Conservation (phyloP, 306 rosid species). For the Hippophae rhamnoides region DNA sequence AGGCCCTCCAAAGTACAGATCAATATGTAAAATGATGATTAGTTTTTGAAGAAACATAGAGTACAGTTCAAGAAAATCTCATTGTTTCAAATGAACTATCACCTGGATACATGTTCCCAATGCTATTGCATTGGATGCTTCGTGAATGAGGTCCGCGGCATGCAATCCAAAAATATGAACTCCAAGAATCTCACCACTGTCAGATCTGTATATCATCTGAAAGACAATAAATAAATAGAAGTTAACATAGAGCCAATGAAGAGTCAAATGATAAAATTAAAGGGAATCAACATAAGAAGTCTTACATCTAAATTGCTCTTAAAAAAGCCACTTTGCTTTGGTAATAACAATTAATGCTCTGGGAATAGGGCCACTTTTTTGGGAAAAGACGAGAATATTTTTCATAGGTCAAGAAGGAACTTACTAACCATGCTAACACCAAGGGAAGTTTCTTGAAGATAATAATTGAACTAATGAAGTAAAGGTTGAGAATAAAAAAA, state of each 20-base stretch:
- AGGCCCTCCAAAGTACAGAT: neutral
- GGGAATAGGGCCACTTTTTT: too few species aligned
- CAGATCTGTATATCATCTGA: conserved; percentile 98
- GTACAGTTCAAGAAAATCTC: neutral
- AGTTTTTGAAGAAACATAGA: neutral
- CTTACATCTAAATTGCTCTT: too few species aligned
- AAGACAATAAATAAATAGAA: conserved; percentile 15
- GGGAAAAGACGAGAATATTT: too few species aligned
- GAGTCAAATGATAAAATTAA: too few species aligned
- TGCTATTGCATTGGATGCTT: conserved; percentile 95
- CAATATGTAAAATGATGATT: neutral
- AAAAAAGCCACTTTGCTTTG: too few species aligned
- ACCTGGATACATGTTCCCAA: conserved; percentile 87
- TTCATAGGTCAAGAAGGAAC: too few species aligned
- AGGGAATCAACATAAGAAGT: neutral
- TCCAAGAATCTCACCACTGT: conserved; percentile 91
- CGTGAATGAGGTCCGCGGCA: conserved; percentile 99
- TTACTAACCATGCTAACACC: neutral
- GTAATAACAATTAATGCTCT: too few species aligned
- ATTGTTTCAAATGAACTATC: neutral
- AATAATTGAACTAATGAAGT: neutral
- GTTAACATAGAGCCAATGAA: conserved; percentile 7
- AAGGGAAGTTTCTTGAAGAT: neutral
- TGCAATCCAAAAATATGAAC: conserved; percentile 97
- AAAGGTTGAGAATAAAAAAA: conserved; percentile 19